Evolutionary conservation across 352 stramenopile species (phyloP).

Genomic region (Phytopythium aichiense): DNA sequence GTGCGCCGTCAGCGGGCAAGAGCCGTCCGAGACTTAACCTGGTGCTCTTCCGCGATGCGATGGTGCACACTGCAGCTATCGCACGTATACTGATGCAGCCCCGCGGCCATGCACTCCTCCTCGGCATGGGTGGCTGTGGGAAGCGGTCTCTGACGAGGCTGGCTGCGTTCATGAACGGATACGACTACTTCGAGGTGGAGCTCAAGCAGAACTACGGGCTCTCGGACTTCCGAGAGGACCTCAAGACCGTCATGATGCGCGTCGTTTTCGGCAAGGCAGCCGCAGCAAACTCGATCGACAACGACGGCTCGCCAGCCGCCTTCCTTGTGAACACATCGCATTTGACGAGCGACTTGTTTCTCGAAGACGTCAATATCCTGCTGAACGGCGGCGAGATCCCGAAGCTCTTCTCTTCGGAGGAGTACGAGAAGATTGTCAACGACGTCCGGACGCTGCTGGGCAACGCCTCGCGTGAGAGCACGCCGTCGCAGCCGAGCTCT

Average conservation of each 20-base stretch:
- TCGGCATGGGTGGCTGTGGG: slow-evolving; percentile 85
- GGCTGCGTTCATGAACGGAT: slow-evolving; percentile 69
- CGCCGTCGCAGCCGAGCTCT: not conserved
- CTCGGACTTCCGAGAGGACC: slow-evolving; percentile 84
- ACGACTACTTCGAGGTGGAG: slow-evolving; percentile 78
- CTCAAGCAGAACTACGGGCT: slow-evolving; percentile 82
- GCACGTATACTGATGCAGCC: slow-evolving; percentile 79
- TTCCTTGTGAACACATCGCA: slow-evolving; percentile 85
- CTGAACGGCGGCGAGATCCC: slow-evolving; percentile 83
- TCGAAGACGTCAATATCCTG: slow-evolving; percentile 90
- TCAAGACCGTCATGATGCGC: slow-evolving; percentile 65
- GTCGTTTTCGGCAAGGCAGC: slow-evolving; percentile 31
- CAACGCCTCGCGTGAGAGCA: not conserved
- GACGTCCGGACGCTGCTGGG: slow-evolving; percentile 41
- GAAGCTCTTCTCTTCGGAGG: slow-evolving; percentile 82
- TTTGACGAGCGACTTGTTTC: slow-evolving; percentile 76
- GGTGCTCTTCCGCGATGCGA: slow-evolving; percentile 82
- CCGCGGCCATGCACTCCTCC: slow-evolving; percentile 79
- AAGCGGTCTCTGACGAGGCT: slow-evolving; percentile 80
- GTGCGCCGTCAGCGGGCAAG: not conserved
- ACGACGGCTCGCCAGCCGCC: slow-evolving; percentile 32
- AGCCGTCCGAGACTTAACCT: slow-evolving; percentile 27
- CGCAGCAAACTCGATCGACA: not conserved
- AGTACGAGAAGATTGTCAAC: slow-evolving; percentile 78
- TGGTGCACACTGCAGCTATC: slow-evolving; percentile 85